Conservation (phyloP, 2,329 filamentous ascomycete genomes). For the Cryphonectria radicalis region DNA sequence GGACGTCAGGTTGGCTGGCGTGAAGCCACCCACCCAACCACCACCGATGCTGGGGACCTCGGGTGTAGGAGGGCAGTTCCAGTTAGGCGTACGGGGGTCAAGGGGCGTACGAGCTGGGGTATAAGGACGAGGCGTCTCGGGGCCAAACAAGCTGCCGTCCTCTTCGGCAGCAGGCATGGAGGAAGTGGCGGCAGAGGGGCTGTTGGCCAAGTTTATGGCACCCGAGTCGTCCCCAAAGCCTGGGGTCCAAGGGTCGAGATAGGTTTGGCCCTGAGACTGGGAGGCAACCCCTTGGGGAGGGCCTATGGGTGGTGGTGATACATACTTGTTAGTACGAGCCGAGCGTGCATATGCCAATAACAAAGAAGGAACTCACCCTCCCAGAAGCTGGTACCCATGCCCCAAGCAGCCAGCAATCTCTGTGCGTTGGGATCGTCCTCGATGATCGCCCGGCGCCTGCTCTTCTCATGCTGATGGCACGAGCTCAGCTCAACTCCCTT, state of each 20-base stretch:
- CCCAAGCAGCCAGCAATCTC: constrained; percentile 21
- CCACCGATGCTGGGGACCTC: not conserved
- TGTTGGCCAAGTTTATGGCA: not conserved
- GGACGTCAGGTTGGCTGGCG: not conserved
- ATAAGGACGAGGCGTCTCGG: not conserved
- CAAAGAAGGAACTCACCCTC: constrained; percentile 8
- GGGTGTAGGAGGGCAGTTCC: not conserved
- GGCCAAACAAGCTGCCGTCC: too few species aligned
- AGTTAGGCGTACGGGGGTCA: not conserved
- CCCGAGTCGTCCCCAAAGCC: not conserved
- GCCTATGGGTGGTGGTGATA: not conserved
- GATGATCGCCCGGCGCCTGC: constrained; percentile 14
- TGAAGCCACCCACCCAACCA: not conserved
- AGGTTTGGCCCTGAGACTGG: not conserved
- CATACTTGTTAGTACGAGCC: not conserved
- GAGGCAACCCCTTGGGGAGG: not conserved
- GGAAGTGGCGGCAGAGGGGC: not conserved
- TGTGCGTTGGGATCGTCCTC: constrained; percentile 11
- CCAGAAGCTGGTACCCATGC: constrained; percentile 26
- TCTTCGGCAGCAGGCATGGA: not conserved
- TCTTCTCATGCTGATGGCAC: constrained; percentile 8
- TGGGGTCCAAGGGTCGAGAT: not conserved
- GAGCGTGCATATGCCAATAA: not conserved
- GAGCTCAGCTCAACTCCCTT: constrained; percentile 6
- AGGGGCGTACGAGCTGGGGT: not conserved